Evolutionary conservation across 2,329 filamentous ascomycete genomes (phyloP).

Genomic region (Pseudofabraea citricarpa): DNA sequence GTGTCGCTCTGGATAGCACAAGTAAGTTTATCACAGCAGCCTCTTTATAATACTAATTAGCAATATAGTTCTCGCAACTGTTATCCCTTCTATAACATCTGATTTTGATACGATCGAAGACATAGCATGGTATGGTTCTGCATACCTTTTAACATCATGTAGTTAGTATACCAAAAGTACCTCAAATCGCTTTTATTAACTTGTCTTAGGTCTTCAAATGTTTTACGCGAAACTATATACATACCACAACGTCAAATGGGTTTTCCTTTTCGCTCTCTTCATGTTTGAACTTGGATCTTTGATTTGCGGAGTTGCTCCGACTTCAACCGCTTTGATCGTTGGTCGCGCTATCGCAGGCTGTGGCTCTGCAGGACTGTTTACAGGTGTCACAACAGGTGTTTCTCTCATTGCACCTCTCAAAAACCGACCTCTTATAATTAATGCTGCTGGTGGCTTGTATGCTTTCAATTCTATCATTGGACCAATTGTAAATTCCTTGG

Average conservation of each 20-base stretch:
- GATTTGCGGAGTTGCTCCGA: conserved; percentile 22
- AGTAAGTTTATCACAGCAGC: too few relatives aligned
- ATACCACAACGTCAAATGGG: conserved; percentile 17
- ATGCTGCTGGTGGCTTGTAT: not conserved
- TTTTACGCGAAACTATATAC: conserved; percentile 16
- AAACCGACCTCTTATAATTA: conserved; percentile 15
- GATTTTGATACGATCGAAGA: conserved; percentile 16
- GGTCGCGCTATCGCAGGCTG: conserved; percentile 23
- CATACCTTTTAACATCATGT: conserved; percentile 26
- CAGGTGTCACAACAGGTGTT: conserved; percentile 19
- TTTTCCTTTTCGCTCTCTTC: conserved; percentile 14
- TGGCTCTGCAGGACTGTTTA: conserved; percentile 20
- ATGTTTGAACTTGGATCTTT: conserved; percentile 25
- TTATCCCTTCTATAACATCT: conserved; percentile 28
- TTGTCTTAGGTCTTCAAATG: conserved; percentile 5
- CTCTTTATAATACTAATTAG: too few relatives aligned
- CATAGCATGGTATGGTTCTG: conserved; percentile 33
- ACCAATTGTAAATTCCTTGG: not conserved
- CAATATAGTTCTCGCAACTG: conserved; percentile 16
- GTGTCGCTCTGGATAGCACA: not conserved
- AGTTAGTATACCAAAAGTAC: conserved; percentile 3
- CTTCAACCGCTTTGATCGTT: conserved; percentile 21
- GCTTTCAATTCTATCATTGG: not conserved
- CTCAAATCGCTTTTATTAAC: not conserved
- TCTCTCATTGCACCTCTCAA: conserved; percentile 13